phyloP scores from a whole-genome alignment of 2,329 filamentous ascomycete species.

The Rhinocladiella mackenziei region DNA sequence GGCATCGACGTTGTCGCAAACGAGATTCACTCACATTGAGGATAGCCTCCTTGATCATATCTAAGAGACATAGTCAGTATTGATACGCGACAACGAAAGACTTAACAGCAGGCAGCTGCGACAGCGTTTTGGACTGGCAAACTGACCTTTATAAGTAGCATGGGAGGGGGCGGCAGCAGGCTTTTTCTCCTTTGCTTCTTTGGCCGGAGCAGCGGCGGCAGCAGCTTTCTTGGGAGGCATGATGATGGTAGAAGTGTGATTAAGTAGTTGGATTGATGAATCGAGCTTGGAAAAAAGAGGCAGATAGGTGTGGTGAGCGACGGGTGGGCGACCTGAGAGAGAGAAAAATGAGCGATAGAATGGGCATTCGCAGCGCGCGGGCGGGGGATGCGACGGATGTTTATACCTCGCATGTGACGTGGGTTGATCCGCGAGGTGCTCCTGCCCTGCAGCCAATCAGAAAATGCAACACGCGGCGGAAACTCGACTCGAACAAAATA shows the following conservation, averaged over 20 bases:
- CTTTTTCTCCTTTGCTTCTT: conserved; percentile 47
- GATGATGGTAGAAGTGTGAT: conserved; percentile 31
- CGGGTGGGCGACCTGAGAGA: no score
- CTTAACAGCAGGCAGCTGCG: conserved; percentile 39
- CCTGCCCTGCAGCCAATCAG: conserved; percentile 22
- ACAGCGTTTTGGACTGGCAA: conserved; percentile 44
- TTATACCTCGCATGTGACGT: conserved; percentile 29
- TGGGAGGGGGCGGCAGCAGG: conserved; percentile 53
- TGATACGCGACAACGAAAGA: conserved; percentile 48
- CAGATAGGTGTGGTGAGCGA: no score
- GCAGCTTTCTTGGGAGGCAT: conserved; percentile 65
- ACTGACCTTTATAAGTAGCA: conserved; percentile 64
- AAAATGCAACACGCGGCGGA: neutral
- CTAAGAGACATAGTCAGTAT: conserved; percentile 54
- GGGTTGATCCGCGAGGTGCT: conserved; percentile 19
- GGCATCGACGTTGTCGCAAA: conserved; percentile 45
- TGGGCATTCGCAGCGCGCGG: conserved; percentile 33
- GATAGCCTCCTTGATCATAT: conserved; percentile 71
- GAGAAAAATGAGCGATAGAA: neutral
- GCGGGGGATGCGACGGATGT: conserved; percentile 36
- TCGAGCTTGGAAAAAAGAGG: conserved; percentile 4
- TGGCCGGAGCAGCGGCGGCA: conserved; percentile 42
- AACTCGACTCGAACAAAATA: conserved; percentile 8
- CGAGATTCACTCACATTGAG: conserved; percentile 60
- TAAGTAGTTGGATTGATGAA: conserved; percentile 20